A percentile compares a stretch with the other conserved stretches of the same genome.
Conservation (phyloP, 106 monocot genomes). For the Allium sativum region DNA sequence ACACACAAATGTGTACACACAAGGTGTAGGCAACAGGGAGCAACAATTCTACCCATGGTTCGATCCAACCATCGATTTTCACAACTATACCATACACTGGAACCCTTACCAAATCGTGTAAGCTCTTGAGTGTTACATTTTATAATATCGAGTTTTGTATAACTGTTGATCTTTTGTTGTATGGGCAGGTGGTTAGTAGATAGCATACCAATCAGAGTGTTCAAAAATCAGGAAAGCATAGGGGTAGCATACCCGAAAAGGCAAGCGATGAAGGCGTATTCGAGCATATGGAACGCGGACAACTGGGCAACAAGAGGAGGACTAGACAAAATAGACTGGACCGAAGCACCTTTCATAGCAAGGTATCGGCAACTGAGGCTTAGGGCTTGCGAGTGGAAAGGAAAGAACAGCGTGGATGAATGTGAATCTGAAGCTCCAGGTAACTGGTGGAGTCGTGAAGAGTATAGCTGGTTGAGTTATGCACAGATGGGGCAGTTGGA, state of each 20-base stretch:
- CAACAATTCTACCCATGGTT: constrained; percentile 75
- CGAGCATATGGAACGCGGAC: constrained; percentile 73
- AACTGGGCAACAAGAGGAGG: constrained; percentile 70
- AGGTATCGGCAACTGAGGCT: constrained; percentile 29
- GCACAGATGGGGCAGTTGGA: constrained; percentile 15
- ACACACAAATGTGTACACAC: constrained; percentile 55
- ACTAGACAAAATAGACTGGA: constrained; percentile 64
- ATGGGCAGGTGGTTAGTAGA: constrained; percentile 52
- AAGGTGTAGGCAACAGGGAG: constrained; percentile 52
- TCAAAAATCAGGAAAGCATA: constrained; percentile 40
- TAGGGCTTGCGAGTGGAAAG: constrained; percentile 36
- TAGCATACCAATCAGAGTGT: constrained; percentile 37
- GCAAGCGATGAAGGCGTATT: constrained; percentile 56
- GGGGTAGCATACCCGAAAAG: constrained; percentile 44
- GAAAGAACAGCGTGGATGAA: neutral
- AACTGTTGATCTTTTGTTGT: too few relatives aligned
- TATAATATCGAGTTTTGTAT: neutral
- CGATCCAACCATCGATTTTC: constrained; percentile 58
- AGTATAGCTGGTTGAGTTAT: constrained; percentile 3
- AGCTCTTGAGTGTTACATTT: neutral
- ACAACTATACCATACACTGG: constrained; percentile 83
- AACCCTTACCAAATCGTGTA: constrained; percentile 59
- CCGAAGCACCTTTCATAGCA: constrained; percentile 47
- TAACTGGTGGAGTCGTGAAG: constrained; percentile 12
- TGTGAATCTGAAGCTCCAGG: neutral